These are phyloP conservation scores for Pseudoperonospora humuli DNA, from an alignment of 352 stramenopile genomes.

Conservation along the genomic window DNA sequence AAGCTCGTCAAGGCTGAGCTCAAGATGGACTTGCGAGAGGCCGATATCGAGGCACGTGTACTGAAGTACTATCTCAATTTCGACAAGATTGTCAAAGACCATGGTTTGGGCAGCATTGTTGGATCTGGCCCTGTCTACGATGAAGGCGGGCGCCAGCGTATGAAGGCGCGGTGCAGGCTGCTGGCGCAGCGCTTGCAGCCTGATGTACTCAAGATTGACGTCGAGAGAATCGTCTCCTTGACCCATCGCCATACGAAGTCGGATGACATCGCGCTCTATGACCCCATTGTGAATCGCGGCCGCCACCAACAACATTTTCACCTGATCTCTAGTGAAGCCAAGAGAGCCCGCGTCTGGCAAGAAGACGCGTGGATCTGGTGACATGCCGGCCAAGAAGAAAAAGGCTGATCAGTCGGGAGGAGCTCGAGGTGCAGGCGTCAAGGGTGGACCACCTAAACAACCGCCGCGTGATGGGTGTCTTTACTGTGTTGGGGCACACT, in stretches of 20 bases:
- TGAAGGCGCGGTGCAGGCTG: background rate
- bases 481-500: too few relatives aligned
- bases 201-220: background rate
- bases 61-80: conserved; percentile 1
- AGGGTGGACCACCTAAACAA: too few relatives aligned
- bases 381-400: too few relatives aligned
- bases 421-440: too few relatives aligned
- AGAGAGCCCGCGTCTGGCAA: too few relatives aligned
- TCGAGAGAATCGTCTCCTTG: background rate
- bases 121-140: too few relatives aligned
- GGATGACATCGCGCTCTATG: background rate
- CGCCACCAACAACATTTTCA: background rate
- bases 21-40: background rate
- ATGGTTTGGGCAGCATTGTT: background rate
- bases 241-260: background rate
- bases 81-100: conserved; percentile 1
- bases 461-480: too few relatives aligned
- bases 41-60: background rate
- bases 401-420: too few relatives aligned
- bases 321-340: background rate
- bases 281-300: background rate
- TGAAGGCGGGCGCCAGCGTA: too few relatives aligned
- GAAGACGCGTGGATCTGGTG: too few relatives aligned
- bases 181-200: background rate
- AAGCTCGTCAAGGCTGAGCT: background rate